A percentile compares a stretch with the other conserved stretches of the same genome.
phyloP scores from a whole-genome alignment of 441 rosid genomes.

The Brassica balearica region DNA sequence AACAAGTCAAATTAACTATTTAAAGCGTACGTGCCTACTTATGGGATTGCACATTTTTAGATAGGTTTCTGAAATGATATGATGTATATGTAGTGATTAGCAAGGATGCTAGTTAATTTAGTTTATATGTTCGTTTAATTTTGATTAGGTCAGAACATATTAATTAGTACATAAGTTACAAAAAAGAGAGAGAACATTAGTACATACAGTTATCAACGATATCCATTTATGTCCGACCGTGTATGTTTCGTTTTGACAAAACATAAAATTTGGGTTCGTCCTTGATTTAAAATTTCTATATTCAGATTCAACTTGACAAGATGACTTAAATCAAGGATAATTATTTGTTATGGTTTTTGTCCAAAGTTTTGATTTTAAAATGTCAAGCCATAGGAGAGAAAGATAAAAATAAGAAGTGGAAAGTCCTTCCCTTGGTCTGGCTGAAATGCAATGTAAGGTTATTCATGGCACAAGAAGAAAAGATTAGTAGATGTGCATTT shows the following conservation, averaged over 20 bases:
- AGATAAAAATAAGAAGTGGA: background rate
- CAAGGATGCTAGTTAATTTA: constrained; percentile 1
- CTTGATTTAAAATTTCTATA: background rate
- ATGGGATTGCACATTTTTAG: background rate
- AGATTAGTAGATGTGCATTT: background rate
- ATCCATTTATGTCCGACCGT: background rate
- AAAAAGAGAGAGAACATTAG: background rate
- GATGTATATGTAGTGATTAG: background rate
- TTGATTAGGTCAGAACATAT: background rate
- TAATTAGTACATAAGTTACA: too few species aligned
- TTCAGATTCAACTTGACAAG: constrained; percentile 8
- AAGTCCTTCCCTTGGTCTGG: background rate
- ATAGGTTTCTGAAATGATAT: background rate
- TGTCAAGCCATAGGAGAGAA: background rate
- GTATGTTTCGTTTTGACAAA: constrained; percentile 21
- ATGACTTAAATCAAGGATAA: background rate
- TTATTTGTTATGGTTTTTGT: background rate
- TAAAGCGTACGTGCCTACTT: background rate
- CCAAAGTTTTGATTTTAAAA: background rate
- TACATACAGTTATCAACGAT: background rate
- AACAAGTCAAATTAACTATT: background rate
- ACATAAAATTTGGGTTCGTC: constrained; percentile 2
- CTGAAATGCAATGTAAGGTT: background rate
- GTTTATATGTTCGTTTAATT: background rate
- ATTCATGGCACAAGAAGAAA: background rate